phyloP scores from a whole-genome alignment of 805 yeast species.

The Gaillardinia entomophila region DNA sequence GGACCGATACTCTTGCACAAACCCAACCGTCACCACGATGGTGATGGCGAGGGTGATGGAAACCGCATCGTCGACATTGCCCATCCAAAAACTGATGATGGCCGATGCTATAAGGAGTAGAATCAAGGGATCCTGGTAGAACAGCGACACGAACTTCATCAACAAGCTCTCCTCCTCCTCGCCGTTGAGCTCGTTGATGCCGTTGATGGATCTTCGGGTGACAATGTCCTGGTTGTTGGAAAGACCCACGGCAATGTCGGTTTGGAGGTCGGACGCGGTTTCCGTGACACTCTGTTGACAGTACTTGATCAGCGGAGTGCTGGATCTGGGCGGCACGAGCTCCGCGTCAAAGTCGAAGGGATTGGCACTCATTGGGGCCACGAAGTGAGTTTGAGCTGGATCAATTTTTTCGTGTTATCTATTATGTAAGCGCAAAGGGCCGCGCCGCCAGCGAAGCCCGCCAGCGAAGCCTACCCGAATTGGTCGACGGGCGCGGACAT shows the following conservation, averaged over 20 bases:
- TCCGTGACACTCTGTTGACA: slow-evolving; percentile 62
- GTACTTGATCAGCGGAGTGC: slow-evolving; percentile 59
- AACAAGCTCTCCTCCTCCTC: slow-evolving; percentile 75
- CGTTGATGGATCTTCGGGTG: slow-evolving; percentile 68
- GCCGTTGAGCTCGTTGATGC: slow-evolving; percentile 67
- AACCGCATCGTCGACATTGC: slow-evolving; percentile 95
- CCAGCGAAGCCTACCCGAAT: no score
- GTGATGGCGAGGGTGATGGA: slow-evolving; percentile 86
- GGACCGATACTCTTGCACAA: slow-evolving; percentile 93
- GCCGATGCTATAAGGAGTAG: slow-evolving; percentile 88
- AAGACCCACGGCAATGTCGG: slow-evolving; percentile 60
- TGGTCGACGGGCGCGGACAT: no score
- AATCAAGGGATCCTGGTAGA: slow-evolving; percentile 88
- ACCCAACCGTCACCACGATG: slow-evolving; percentile 94
- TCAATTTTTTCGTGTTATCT: no score
- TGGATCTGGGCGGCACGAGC: slow-evolving; percentile 13
- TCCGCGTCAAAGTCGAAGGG: slow-evolving; percentile 25
- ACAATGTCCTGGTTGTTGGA: slow-evolving; percentile 63
- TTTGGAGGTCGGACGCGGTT: slow-evolving; percentile 53
- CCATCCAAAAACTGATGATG: slow-evolving; percentile 78
- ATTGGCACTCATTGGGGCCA: slow-evolving; percentile 38
- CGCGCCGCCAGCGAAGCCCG: no score
- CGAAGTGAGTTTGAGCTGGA: no score
- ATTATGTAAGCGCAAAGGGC: no score
- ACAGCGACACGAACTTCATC: slow-evolving; percentile 71